phyloP scores from a whole-genome alignment of 2,329 filamentous ascomycete species.

The Trichoderma simmonsii region DNA sequence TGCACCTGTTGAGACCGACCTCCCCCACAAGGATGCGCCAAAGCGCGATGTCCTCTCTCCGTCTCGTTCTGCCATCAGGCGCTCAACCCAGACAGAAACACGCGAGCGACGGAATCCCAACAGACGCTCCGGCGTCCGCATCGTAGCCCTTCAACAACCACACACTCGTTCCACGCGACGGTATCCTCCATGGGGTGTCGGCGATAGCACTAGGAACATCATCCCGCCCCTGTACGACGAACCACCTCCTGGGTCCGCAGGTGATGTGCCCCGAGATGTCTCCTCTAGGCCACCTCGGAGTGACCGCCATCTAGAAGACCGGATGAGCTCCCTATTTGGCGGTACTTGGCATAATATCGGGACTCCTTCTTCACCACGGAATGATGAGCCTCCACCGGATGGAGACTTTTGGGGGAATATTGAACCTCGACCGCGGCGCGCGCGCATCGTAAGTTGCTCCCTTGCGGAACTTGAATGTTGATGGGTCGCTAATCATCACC shows the following conservation, averaged over 20 bases:
- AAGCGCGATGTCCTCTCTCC: conserved; percentile 31
- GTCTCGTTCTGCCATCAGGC: conserved; percentile 42
- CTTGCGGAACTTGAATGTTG: neutral
- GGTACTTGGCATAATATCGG: conserved; percentile 21
- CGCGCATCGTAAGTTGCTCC: conserved; percentile 25
- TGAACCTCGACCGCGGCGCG: conserved; percentile 24
- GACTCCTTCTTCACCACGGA: conserved; percentile 13
- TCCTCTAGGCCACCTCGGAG: conserved; percentile 23
- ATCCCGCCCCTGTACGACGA: neutral
- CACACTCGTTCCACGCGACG: conserved; percentile 19
- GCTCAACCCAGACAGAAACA: conserved; percentile 32
- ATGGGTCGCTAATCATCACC: neutral
- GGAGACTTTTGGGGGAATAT: conserved; percentile 27
- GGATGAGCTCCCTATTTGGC: conserved; percentile 27
- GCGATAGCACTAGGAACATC: conserved; percentile 13
- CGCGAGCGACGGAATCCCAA: conserved; percentile 29
- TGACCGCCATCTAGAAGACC: conserved; percentile 28
- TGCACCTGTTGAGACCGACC: conserved; percentile 45
- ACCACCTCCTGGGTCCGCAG: neutral
- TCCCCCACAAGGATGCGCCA: conserved; percentile 35
- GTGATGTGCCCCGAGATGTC: conserved; percentile 27
- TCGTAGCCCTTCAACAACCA: conserved; percentile 29
- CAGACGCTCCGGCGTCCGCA: conserved; percentile 28
- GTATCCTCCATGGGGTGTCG: conserved; percentile 25
- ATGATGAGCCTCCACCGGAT: conserved; percentile 18